Conservation (phyloP, 306 rosid species). For the Sicyos baderoa region DNA sequence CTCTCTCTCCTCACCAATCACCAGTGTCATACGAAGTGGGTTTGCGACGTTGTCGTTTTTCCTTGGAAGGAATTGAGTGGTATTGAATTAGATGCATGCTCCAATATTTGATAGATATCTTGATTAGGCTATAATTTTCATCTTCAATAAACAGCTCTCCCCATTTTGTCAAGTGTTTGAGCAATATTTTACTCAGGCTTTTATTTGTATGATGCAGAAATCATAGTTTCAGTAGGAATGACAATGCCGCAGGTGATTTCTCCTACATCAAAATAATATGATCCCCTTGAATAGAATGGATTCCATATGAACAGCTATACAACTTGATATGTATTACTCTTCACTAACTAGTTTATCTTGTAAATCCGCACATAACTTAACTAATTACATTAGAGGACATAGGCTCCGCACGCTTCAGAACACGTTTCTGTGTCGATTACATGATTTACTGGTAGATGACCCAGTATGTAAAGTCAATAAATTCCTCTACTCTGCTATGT, state of each 20-base stretch:
- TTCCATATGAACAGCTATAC: constrained; percentile 23
- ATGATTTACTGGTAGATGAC: not conserved
- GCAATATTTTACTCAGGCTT: not conserved
- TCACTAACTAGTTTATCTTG: not conserved
- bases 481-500: not conserved
- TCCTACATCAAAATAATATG: constrained; percentile 44
- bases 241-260: constrained; percentile 82
- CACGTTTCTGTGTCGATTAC: not conserved
- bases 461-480: not conserved
- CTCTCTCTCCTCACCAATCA: no score
- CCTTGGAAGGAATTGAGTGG: no score
- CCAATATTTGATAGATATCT: not conserved
- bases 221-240: constrained; percentile 87
- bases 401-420: not conserved
- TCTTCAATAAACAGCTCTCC: not conserved
- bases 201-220: constrained; percentile 45
- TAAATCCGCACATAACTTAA: not conserved
- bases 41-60: no score
- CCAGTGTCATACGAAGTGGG: no score
- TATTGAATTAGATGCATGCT: no score
- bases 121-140: not conserved
- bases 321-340: not conserved
- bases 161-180: not conserved
- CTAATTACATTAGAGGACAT: not conserved
- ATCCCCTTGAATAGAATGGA: constrained; percentile 46